Evolutionary conservation across 352 stramenopile genomes (phyloP).

Genomic region (Phytophthora fragariaefolia): DNA sequence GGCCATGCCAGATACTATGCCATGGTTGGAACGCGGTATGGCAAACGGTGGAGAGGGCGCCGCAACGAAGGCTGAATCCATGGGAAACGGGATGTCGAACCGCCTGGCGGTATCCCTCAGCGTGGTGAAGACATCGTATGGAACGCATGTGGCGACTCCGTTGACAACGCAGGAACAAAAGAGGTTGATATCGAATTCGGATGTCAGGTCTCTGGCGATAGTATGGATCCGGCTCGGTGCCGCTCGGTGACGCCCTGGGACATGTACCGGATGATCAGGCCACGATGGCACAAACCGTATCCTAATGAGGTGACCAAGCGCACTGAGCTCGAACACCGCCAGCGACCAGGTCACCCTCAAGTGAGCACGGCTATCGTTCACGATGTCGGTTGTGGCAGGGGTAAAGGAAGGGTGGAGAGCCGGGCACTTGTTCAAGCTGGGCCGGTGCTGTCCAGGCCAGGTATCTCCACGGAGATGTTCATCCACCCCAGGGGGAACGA

Average conservation of each 20-base stretch:
- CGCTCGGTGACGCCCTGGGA: background rate
- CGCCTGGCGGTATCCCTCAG: no score
- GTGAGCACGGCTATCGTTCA: background rate
- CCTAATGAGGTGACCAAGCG: constrained; percentile 1
- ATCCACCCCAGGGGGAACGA: background rate
- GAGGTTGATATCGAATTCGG: background rate
- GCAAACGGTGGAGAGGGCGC: no score
- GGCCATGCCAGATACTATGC: no score
- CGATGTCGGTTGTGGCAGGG: background rate
- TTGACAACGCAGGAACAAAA: background rate
- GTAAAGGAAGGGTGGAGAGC: background rate
- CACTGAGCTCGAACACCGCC: background rate
- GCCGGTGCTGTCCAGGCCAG: background rate
- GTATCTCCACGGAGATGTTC: background rate
- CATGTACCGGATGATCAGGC: background rate
- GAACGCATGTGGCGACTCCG: background rate
- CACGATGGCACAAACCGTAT: background rate
- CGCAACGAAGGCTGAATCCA: no score
- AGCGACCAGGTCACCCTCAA: constrained; percentile 14
- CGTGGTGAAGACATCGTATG: background rate
- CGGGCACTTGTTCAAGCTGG: background rate
- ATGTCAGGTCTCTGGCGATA: background rate
- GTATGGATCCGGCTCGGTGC: background rate
- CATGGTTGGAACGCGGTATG: no score
- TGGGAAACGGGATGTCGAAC: no score